Conservation (phyloP, 805 yeast genomes). For the Myxozyma mucilagina region DNA sequence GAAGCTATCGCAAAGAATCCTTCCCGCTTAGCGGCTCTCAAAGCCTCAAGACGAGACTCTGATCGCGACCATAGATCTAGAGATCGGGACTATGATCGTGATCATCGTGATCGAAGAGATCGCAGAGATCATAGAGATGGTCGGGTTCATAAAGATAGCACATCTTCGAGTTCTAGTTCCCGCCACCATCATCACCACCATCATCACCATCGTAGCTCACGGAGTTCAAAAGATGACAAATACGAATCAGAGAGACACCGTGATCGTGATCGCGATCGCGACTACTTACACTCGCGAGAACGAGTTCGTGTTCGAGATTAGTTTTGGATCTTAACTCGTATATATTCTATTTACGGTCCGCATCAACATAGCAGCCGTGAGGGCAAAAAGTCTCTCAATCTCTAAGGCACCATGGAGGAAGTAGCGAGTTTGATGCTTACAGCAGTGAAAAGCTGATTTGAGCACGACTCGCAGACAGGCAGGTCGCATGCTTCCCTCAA, state of each 20-base stretch:
- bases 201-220: no score
- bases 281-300: background rate
- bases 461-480: no score
- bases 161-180: no score
- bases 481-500: no score
- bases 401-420: no score
- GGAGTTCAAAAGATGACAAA: background rate
- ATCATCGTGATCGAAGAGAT: background rate
- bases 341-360: background rate
- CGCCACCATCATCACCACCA: no score
- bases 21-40: slow-evolving; percentile 17
- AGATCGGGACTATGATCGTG: background rate
- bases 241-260: background rate
- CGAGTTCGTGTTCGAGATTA: no score
- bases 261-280: background rate
- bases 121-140: slow-evolving; percentile 1
- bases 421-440: no score
- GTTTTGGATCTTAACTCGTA: background rate
- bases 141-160: no score
- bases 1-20: slow-evolving; percentile 28
- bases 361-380: no score
- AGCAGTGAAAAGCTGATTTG: no score
- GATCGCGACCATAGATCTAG: background rate
- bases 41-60: slow-evolving; percentile 3
- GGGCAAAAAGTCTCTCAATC: no score